phyloP scores from a whole-genome alignment of 2,329 filamentous ascomycete genomes.

The Ophiocordyceps australis region DNA sequence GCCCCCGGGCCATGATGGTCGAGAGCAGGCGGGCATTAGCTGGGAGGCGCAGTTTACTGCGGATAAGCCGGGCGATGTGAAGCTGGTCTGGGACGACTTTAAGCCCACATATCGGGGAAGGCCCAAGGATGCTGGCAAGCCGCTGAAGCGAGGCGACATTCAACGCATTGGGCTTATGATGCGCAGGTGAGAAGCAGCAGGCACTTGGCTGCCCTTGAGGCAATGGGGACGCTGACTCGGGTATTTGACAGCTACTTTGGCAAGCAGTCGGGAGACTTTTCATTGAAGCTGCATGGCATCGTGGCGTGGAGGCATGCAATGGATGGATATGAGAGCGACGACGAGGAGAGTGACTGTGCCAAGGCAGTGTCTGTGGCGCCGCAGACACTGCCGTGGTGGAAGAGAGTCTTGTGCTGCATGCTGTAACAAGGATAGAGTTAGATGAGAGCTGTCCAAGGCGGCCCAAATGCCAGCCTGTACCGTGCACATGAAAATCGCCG shows the following conservation, averaged over 20 bases:
- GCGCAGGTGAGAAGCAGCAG: constrained; percentile 39
- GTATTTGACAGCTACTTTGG: constrained; percentile 59
- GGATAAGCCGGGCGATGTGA: constrained; percentile 18
- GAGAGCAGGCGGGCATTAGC: constrained; percentile 53
- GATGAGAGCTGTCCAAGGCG: too few species aligned
- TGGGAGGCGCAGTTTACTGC: constrained; percentile 55
- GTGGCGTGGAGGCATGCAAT: constrained; percentile 6
- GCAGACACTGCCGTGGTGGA: constrained; percentile 7
- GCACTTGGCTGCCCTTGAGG: too few species aligned
- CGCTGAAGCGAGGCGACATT: constrained; percentile 39
- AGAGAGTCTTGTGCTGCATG: constrained; percentile 10
- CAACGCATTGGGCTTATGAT: constrained; percentile 63
- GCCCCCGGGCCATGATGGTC: constrained; percentile 37
- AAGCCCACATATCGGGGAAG: constrained; percentile 58
- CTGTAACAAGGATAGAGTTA: too few species aligned
- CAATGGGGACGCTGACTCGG: too few species aligned
- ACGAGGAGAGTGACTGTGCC: constrained; percentile 6
- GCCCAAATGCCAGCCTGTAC: too few species aligned
- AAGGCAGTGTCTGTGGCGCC: background rate
- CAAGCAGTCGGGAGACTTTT: constrained; percentile 49
- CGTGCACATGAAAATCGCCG: too few species aligned
- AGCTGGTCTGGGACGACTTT: constrained; percentile 46
- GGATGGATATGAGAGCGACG: constrained; percentile 4
- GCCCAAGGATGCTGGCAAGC: constrained; percentile 37
- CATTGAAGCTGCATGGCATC: constrained; percentile 12